Percentiles rank a stretch among this genome's conserved stretches.
Evolutionary conservation across 495 filamentous ascomycete species (phyloP).

Genomic region (Tuber aestivum): DNA sequence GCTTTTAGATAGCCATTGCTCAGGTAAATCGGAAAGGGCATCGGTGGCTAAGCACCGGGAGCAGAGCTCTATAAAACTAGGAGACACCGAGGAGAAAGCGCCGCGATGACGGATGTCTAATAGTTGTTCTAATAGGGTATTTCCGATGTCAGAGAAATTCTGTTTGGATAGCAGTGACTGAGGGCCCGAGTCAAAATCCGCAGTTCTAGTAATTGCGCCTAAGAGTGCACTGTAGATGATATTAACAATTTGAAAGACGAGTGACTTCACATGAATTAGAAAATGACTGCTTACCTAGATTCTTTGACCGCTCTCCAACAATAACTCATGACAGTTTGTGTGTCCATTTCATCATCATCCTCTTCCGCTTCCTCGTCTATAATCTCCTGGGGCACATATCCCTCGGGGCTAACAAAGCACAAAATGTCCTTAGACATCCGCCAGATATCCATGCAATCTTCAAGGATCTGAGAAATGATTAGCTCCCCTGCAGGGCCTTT

Average conservation of each 20-base stretch:
- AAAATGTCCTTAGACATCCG: slow-evolving; percentile 63
- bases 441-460: slow-evolving; percentile 63
- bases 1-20: slow-evolving; percentile 27
- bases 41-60: slow-evolving; percentile 52
- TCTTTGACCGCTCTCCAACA: slow-evolving; percentile 90
- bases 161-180: slow-evolving; percentile 43
- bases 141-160: slow-evolving; percentile 56
- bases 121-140: slow-evolving; percentile 71
- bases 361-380: slow-evolving; percentile 59
- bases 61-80: slow-evolving; percentile 78
- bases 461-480: not conserved
- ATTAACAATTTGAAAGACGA: slow-evolving; percentile 25
- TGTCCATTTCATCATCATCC: slow-evolving; percentile 59
- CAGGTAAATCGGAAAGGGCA: slow-evolving; percentile 46
- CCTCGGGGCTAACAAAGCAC: slow-evolving; percentile 88
- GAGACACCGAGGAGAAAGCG: slow-evolving; percentile 87
- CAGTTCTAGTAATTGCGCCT: slow-evolving; percentile 52
- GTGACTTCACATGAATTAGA: slow-evolving; percentile 21
- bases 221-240: slow-evolving; percentile 49
- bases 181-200: slow-evolving; percentile 25
- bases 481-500: not conserved
- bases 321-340: slow-evolving; percentile 85
- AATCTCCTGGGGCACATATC: slow-evolving; percentile 56
- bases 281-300: slow-evolving; percentile 59
- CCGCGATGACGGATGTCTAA: slow-evolving; percentile 80